Evolutionary conservation across 495 filamentous ascomycete species (phyloP).

Genomic region (Cryomyces minteri): DNA sequence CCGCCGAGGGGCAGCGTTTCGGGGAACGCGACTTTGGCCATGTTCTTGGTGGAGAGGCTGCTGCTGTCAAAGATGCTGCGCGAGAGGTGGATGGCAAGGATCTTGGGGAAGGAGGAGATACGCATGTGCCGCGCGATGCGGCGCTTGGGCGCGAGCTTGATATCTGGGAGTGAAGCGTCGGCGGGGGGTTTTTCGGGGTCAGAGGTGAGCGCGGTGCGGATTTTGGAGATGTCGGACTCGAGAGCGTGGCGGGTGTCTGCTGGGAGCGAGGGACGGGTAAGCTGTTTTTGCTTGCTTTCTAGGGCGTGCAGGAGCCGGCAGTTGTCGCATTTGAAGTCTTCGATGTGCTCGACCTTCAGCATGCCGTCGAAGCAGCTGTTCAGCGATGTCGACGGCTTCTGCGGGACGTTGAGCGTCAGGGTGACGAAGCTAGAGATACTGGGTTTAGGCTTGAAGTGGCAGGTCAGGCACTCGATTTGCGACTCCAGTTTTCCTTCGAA

Average conservation of each 20-base stretch:
- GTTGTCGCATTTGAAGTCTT: conserved; percentile 88
- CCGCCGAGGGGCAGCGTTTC: conserved; percentile 68
- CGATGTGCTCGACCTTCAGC: conserved; percentile 88
- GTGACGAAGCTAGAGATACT: conserved; percentile 76
- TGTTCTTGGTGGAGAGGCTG: conserved; percentile 72
- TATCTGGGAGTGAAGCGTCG: conserved; percentile 56
- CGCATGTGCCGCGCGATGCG: conserved; percentile 72
- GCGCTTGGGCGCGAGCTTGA: conserved; percentile 54
- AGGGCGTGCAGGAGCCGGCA: conserved; percentile 75
- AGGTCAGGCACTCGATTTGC: conserved; percentile 81
- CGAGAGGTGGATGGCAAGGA: conserved; percentile 82
- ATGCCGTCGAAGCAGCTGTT: conserved; percentile 77
- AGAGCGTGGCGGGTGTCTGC: conserved; percentile 24
- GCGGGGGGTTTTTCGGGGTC: conserved; percentile 64
- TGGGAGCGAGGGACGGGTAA: conserved; percentile 22
- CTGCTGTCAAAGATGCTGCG: conserved; percentile 68
- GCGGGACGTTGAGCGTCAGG: conserved; percentile 80
- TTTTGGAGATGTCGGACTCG: conserved; percentile 32
- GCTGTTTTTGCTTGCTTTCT: conserved; percentile 26
- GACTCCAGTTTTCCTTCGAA: conserved; percentile 77
- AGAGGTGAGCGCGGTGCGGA: conserved; percentile 42
- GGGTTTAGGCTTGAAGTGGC: conserved; percentile 72
- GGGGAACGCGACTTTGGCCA: conserved; percentile 81
- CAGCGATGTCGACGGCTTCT: conserved; percentile 45
- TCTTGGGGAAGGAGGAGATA: conserved; percentile 69